These are phyloP conservation scores for Phytopythium aichiense DNA, from an alignment of 352 stramenopile species.

Conservation along the genomic window DNA sequence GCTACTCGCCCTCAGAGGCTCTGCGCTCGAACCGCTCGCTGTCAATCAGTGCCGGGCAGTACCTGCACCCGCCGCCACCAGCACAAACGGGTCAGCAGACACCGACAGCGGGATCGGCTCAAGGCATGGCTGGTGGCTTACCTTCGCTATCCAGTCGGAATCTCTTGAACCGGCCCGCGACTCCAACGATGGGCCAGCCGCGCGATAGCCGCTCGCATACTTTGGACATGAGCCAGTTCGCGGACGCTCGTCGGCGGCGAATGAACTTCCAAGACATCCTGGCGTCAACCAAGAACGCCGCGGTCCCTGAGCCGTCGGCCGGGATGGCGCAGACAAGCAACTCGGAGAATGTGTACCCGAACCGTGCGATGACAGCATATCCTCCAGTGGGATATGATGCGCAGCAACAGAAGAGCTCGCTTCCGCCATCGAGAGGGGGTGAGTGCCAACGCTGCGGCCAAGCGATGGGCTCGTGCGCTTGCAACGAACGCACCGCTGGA, in stretches of 20 bases:
- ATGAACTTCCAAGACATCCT: constrained; percentile 90
- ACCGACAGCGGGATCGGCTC: constrained; percentile 14
- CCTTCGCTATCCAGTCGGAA: constrained; percentile 58
- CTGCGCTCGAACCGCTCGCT: constrained; percentile 48
- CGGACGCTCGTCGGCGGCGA: constrained; percentile 67
- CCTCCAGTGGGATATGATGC: constrained; percentile 12
- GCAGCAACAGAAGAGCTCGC: constrained; percentile 6
- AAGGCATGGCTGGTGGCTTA: constrained; percentile 25
- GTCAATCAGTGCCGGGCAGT: constrained; percentile 54
- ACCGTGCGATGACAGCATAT: constrained; percentile 18
- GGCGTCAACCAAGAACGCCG: constrained; percentile 36
- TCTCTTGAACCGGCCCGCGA: constrained; percentile 25
- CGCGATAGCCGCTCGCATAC: constrained; percentile 81
- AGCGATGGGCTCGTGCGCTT: constrained; percentile 9
- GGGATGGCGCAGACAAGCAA: constrained; percentile 20
- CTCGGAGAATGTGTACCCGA: constrained; percentile 54
- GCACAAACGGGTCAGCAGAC: constrained; percentile 6
- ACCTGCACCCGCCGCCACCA: constrained; percentile 24
- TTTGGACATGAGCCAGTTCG: constrained; percentile 81
- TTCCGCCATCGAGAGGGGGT: neutral
- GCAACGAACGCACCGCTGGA: constrained; percentile 15
- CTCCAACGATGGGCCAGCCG: constrained; percentile 62
- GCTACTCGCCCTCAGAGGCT: constrained; percentile 18
- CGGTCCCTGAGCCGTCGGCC: constrained; percentile 9
- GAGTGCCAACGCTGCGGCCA: constrained; percentile 14